These are phyloP conservation scores for Raphidocelis subcapitata DNA, from an alignment of 139 green algal genomes.

Conservation along the genomic window DNA sequence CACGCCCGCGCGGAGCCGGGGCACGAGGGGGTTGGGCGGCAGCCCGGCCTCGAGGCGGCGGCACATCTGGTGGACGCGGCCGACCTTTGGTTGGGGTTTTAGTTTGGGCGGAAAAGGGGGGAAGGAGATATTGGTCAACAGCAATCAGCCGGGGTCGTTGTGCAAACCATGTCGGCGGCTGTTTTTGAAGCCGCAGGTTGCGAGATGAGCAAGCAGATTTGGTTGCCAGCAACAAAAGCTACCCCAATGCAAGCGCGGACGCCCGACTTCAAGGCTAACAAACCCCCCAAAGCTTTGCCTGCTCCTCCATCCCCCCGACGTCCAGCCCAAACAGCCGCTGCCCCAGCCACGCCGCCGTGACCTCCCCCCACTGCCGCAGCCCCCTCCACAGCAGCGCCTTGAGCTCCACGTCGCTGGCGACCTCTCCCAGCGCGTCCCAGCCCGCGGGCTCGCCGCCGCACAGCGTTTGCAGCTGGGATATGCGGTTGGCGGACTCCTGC, in stretches of 20 bases:
- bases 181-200: neutral
- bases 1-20: conserved; percentile 32
- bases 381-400: conserved; percentile 56
- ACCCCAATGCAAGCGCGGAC: no score
- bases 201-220: neutral
- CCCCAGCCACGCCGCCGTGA: conserved; percentile 41
- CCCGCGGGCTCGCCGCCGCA: conserved; percentile 9
- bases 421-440: conserved; percentile 1
- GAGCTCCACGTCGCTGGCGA: conserved; percentile 48
- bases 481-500: conserved; percentile 23
- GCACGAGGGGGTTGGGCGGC: conserved; percentile 54
- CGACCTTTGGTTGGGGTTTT: conserved; percentile 1
- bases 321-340: conserved; percentile 47
- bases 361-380: conserved; percentile 46
- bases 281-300: no score
- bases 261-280: no score
- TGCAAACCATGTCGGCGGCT: conserved; percentile 4
- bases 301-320: conserved; percentile 57
- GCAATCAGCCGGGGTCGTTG: neutral
- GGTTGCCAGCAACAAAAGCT: neutral
- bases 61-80: neutral
- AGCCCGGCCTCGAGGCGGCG: conserved; percentile 49
- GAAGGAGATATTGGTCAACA: neutral
- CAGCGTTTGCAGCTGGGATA: conserved; percentile 26
- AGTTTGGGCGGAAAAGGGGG: neutral